A percentile compares a stretch with the other conserved stretches of the same genome.
These are phyloP conservation scores for Citrus maxima DNA, from an alignment of 345 rosid genomes.

Conservation along the genomic window DNA sequence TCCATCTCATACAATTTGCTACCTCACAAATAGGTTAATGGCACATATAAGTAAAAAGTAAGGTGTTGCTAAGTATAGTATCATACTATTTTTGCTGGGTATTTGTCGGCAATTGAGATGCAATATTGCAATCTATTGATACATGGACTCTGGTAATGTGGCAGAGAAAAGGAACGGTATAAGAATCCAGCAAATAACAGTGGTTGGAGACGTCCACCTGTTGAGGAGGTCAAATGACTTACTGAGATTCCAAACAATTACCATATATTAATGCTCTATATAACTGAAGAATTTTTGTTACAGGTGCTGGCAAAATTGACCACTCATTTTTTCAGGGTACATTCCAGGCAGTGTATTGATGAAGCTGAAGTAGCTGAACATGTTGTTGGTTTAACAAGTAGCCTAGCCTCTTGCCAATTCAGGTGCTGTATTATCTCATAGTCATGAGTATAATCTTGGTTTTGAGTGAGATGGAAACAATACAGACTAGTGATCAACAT, in stretches of 20 bases:
- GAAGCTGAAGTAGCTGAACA: constrained; percentile 97
- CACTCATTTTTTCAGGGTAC: constrained; percentile 63
- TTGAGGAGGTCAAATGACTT: constrained; percentile 68
- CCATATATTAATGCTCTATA: constrained; percentile 8
- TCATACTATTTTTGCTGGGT: neutral
- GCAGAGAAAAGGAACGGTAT: constrained; percentile 81
- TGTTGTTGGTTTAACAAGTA: constrained; percentile 73
- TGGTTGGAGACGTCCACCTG: constrained; percentile 73
- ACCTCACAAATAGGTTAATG: constrained; percentile 76
- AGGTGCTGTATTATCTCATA: constrained; percentile 36
- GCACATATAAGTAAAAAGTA: constrained; percentile 79
- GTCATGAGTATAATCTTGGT: neutral
- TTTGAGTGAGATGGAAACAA: neutral
- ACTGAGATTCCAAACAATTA: constrained; percentile 3
- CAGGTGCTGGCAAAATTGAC: constrained; percentile 77
- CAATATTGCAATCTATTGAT: constrained; percentile 4
- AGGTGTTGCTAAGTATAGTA: neutral
- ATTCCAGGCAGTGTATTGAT: constrained; percentile 80
- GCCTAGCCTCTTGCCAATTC: constrained; percentile 83
- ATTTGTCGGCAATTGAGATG: neutral
- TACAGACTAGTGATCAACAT: neutral
- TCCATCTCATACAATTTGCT: constrained; percentile 85
- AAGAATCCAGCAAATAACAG: constrained; percentile 48
- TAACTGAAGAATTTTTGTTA: constrained; percentile 12
- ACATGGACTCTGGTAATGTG: constrained; percentile 18